phyloP scores from a whole-genome alignment of 768 basidiomycete genomes.

The Amanita pallidorosea region DNA sequence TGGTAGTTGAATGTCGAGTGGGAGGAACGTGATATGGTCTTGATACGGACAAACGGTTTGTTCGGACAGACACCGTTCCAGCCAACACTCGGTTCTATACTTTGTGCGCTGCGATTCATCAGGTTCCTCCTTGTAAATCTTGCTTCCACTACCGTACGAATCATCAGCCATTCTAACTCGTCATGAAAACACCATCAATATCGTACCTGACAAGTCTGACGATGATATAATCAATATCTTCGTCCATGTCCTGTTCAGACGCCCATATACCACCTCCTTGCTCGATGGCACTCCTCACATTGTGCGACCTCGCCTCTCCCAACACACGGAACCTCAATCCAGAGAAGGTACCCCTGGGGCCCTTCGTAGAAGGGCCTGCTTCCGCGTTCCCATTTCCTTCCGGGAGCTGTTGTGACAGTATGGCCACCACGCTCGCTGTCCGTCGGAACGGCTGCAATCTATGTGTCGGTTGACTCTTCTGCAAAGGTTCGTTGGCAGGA shows the following conservation, averaged over 20 bases:
- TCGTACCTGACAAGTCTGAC: slow-evolving; percentile 66
- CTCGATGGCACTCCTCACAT: slow-evolving; percentile 52
- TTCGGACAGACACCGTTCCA: slow-evolving; percentile 75
- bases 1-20: slow-evolving; percentile 49
- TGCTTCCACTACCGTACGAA: slow-evolving; percentile 46
- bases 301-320: slow-evolving; percentile 54
- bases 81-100: slow-evolving; percentile 89
- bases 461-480: slow-evolving; percentile 9
- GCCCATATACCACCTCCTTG: slow-evolving; percentile 43
- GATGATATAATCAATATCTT: slow-evolving; percentile 51
- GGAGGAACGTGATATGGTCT: slow-evolving; percentile 62
- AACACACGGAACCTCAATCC: slow-evolving; percentile 48
- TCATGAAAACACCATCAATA: background rate
- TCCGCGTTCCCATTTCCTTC: background rate
- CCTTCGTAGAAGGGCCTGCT: slow-evolving; percentile 3
- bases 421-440: slow-evolving; percentile 19
- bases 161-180: background rate
- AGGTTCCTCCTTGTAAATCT: slow-evolving; percentile 47
- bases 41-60: slow-evolving; percentile 58
- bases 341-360: slow-evolving; percentile 31
- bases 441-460: slow-evolving; percentile 38
- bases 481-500: slow-evolving; percentile 18
- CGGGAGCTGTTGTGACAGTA: slow-evolving; percentile 5
- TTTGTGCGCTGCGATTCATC: slow-evolving; percentile 34
- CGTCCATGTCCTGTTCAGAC: slow-evolving; percentile 30